Percentiles rank a stretch among this genome's conserved stretches.
phyloP scores from a whole-genome alignment of 2,329 filamentous ascomycete genomes.

The Aspergillus sp. region DNA sequence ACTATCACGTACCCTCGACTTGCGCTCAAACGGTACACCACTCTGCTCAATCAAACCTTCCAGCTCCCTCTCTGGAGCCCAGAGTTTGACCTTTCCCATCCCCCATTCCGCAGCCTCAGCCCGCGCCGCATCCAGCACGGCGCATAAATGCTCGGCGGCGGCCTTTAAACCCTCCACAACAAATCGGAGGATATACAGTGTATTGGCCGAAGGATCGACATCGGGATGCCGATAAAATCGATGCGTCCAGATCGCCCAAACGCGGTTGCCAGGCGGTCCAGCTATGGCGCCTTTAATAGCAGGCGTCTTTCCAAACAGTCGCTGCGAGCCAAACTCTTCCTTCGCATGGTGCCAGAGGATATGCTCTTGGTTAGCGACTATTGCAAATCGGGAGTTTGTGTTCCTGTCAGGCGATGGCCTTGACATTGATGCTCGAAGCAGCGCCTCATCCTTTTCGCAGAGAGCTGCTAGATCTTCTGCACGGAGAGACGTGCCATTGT shows the following conservation, averaged over 20 bases:
- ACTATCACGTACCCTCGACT: conserved; percentile 12
- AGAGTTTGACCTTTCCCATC: conserved; percentile 21
- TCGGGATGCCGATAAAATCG: conserved; percentile 22
- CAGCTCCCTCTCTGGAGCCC: conserved; percentile 18
- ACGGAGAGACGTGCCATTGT: not conserved
- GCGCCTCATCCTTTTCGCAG: not conserved
- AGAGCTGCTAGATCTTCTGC: not conserved
- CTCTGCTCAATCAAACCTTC: not conserved
- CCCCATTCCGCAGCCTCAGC: conserved; percentile 23
- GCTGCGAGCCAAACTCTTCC: conserved; percentile 21
- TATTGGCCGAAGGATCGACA: not conserved
- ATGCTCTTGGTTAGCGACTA: conserved; percentile 24
- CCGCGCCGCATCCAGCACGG: conserved; percentile 20
- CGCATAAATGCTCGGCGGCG: not conserved
- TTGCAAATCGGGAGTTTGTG: conserved; percentile 10
- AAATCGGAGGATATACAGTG: conserved; percentile 4
- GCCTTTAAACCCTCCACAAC: not conserved
- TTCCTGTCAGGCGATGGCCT: not conserved
- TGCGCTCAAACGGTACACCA: not conserved
- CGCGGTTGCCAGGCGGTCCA: conserved; percentile 17
- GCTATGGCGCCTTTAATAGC: conserved; percentile 21
- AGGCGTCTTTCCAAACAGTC: conserved; percentile 15
- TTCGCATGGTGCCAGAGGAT: conserved; percentile 24
- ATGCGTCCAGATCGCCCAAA: conserved; percentile 26
- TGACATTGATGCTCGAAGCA: not conserved